Evolutionary conservation across 2,329 filamentous ascomycete genomes (phyloP), one percentile per base, ranked within the genome.

Genomic region (Byssochlamys sp.): DNA sequence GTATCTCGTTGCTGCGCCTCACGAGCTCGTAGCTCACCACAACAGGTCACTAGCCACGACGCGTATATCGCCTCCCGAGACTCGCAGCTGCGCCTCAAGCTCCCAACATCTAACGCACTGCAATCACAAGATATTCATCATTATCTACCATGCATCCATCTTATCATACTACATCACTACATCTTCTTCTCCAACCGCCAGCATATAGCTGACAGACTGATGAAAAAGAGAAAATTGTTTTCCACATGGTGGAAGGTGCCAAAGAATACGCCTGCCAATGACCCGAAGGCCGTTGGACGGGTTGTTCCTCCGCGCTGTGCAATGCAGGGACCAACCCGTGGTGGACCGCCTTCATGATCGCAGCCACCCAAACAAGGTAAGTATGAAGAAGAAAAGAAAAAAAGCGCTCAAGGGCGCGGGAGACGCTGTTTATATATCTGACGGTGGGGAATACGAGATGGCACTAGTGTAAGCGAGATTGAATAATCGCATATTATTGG

Each of bases 291-390:
- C 74, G 72, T 76, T 78, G 74, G 75, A 76, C 71, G 68, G 62
- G 72, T 64, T 69, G 77, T 72, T 75, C 75, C 77, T 67, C 79
- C 78, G 73, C 78, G 78, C 65, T 81, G 79, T 81, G 79, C 79
- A 81, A 81, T 81, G 79, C 75, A 81, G 79, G 77, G 74, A 75
- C 77, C 73, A 71, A 70, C 71, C 68, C 67, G 73, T 76, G 72
- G 73, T 72, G 67, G 66, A 66, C 70, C 73, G 70, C 70, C 69
- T 75, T 76, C 62, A 66, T 78, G 75, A 78, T 73, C 75, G 71
- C 73, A 68, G 5, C 35, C 9, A 24, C 73, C 72, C 71, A 75
- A 73, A 77, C 75, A 77, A 78, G 75, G 74, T 77, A 78, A 78
- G 75, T 77, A 78, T 78, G 75, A 77, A 75, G 75, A 77, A 73